Conservation (phyloP, 768 basidiomycete species). For the Amanita rubescens region DNA sequence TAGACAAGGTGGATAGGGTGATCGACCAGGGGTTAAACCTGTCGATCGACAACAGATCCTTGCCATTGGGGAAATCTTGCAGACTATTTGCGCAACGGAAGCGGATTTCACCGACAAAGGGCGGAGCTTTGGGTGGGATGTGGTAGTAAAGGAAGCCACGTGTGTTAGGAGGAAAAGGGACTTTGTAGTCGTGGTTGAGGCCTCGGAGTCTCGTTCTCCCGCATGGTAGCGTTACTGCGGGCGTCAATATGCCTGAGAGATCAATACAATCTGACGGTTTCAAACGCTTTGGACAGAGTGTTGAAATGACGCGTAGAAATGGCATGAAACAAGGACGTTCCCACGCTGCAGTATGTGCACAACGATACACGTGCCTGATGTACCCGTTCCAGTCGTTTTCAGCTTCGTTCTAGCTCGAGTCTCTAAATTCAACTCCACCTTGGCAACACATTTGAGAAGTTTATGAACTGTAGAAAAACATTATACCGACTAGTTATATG, state of each 20-base stretch:
- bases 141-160: conserved; percentile 11
- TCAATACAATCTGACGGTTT: neutral
- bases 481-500: too few relatives aligned
- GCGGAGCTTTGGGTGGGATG: neutral
- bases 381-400: too few relatives aligned
- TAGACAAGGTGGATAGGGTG: neutral
- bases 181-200: too few relatives aligned
- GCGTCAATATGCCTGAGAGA: neutral
- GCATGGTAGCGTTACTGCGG: neutral
- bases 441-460: too few relatives aligned
- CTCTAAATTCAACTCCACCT: too few relatives aligned
- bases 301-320: neutral
- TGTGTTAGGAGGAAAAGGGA: conserved; percentile 6
- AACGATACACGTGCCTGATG: too few relatives aligned
- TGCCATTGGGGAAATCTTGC: neutral
- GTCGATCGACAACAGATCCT: neutral
- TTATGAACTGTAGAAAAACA: too few relatives aligned
- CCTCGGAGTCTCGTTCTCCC: too few relatives aligned
- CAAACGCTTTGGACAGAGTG: neutral
- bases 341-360: too few relatives aligned
- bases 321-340: too few relatives aligned
- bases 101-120: conserved; percentile 6
- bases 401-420: too few relatives aligned
- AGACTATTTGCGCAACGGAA: conserved; percentile 4
- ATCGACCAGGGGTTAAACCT: neutral